phyloP scores from a whole-genome alignment of 371 early-diverging fungal genomes.

The Rhizomucor pusillus region DNA sequence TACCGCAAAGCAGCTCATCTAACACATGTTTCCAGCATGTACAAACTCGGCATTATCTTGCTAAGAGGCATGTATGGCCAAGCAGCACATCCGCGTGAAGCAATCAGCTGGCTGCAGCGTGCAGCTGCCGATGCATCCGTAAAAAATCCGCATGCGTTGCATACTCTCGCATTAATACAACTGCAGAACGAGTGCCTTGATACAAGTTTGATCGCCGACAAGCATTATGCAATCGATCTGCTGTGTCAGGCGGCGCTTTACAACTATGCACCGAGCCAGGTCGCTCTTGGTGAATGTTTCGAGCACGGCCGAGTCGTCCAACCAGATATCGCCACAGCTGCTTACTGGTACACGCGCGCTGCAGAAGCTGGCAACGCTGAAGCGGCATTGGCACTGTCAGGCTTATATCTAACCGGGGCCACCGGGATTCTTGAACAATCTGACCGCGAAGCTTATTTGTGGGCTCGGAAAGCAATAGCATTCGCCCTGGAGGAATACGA shows the following conservation, averaged over 20 bases:
- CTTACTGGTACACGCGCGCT: conserved; percentile 93
- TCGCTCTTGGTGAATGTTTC: conserved; percentile 88
- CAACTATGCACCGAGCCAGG: conserved; percentile 89
- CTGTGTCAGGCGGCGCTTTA: conserved; percentile 85
- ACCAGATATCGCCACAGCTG: conserved; percentile 79
- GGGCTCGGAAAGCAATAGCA: conserved; percentile 80
- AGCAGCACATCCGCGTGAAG: conserved; percentile 74
- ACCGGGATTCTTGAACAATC: conserved; percentile 66
- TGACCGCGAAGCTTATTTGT: conserved; percentile 82
- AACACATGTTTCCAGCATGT: conserved; percentile 92
- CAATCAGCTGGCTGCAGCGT: conserved; percentile 86
- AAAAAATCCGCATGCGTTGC: conserved; percentile 85
- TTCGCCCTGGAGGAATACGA: conserved; percentile 44
- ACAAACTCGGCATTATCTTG: conserved; percentile 85
- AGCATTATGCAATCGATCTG: conserved; percentile 81
- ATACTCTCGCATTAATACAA: conserved; percentile 76
- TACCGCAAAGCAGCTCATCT: conserved; percentile 92
- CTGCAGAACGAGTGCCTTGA: conserved; percentile 44
- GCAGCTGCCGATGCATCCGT: conserved; percentile 48
- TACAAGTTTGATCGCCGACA: conserved; percentile 57
- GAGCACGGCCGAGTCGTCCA: conserved; percentile 86
- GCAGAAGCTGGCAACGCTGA: conserved; percentile 81
- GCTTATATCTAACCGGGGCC: conserved; percentile 87
- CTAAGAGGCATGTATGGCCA: conserved; percentile 75
- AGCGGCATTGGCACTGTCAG: conserved; percentile 78